Base-by-base conservation (phyloP, 768 basidiomycete species). In the Tricholoma terreum region DNA sequence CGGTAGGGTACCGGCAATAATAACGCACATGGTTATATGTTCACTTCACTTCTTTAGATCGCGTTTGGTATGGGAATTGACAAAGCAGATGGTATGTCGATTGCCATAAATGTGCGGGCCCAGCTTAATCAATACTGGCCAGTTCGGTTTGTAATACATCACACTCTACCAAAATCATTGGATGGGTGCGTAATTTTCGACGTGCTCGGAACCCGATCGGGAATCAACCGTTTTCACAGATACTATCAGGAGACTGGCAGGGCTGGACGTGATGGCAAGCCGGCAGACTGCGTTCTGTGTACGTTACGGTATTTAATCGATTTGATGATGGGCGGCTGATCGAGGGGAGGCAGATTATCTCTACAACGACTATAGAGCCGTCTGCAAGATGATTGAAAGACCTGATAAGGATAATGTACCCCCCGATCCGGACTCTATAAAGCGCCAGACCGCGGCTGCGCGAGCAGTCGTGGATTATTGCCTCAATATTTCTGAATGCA, bases 1-100 rank as follows among this genome's bases (percentile, higher is more conserved):
- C 97, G 45, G 94, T 94, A 69, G 63, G 80, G 68, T 3, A 10
- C 48, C 51, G 17, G 67, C 22, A 2, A 24, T 12, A 12, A 27
- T 59, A 33, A 11, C 40, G 14, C 58, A 6, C 34, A 8, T 50
- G 24, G 19, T 52, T 24, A 40, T 55, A 9, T 45, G 12, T 11
- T n/a, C 46, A 34, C 55, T 5, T 38, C 15, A 4, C 33, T 15
- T 36, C 36, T 21, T 33, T 65, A 94, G 93, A 85, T 94, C 61
- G 94, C 94, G 0, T 98, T 98, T 69, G 96, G 96, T 10, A 98
- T 98, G 94, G 95, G 96, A 1, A 92, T 96, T 50, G 92, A 95
- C 71, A 94, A 95, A 69, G 70, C 85, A 5, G 82, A 91, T 63
- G 89, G 89, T 89, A 68, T 60, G 75, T 51, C 7, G 24, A 46